Conservation (phyloP, 1,284 basidiomycete genomes). For the Psilocybe mexicana region DNA sequence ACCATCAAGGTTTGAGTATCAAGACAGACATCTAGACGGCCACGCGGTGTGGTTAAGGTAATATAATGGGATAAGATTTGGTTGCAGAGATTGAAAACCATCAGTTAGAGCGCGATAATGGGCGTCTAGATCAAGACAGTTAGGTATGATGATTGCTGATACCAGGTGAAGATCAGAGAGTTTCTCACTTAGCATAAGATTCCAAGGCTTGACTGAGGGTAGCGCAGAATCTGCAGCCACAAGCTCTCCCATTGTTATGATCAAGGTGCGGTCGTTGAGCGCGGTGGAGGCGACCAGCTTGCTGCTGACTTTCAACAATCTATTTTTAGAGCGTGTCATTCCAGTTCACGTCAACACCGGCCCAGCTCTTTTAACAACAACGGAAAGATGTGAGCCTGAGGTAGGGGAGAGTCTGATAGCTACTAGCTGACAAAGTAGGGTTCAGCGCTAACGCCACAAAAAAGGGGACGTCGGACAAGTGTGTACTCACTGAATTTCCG, state of each 20-base stretch:
- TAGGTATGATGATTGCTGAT: neutral
- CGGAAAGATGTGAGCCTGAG: neutral
- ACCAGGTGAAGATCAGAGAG: neutral
- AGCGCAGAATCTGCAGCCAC: neutral
- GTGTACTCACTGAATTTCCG: neutral
- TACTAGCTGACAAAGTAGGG: neutral
- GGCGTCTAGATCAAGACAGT: conserved; percentile 1
- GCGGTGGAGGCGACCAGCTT: neutral
- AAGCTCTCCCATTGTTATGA: too few species aligned
- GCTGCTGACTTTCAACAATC: neutral
- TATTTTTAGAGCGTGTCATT: neutral
- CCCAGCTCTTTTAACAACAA: neutral
- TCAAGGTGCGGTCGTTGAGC: neutral
- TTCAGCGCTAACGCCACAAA: conserved; percentile 1
- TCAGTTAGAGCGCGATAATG: neutral
- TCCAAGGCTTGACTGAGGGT: neutral
- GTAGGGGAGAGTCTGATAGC: neutral
- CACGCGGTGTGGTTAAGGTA: neutral
- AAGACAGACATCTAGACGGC: neutral
- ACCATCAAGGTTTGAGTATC: neutral
- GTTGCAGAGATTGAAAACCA: neutral
- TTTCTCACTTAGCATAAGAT: neutral
- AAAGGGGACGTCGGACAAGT: neutral
- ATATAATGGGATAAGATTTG: neutral
- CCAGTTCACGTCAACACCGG: neutral